Evolutionary conservation across 257 asterid genomes (phyloP).

Genomic region (Solanum sparsipilum): DNA sequence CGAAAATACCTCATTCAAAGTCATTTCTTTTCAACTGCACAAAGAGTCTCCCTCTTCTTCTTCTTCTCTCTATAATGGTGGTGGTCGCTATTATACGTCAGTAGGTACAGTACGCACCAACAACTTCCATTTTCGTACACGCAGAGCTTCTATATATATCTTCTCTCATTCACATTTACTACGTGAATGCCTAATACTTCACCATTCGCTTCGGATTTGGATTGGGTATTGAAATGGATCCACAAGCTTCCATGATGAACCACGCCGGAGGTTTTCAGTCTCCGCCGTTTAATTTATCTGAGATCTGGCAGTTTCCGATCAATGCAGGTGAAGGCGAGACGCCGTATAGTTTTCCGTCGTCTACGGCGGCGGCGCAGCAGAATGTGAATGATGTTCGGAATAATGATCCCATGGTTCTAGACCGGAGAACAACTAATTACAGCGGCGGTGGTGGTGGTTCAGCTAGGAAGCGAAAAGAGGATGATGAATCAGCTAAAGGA

Average conservation of each 20-base stretch:
- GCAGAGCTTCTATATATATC: slow-evolving; percentile 2
- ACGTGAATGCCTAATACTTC: background rate
- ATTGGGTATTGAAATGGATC: slow-evolving; percentile 29
- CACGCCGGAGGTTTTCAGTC: slow-evolving; percentile 9
- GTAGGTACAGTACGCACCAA: slow-evolving; percentile 31
- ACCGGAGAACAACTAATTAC: slow-evolving; percentile 27
- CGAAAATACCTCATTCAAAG: slow-evolving; percentile 46
- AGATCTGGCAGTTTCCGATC: slow-evolving; percentile 57
- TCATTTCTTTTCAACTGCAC: slow-evolving; percentile 40
- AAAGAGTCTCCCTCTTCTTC: slow-evolving; percentile 15
- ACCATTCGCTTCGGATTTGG: slow-evolving; percentile 11
- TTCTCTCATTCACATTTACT: background rate
- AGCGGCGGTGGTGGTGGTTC: slow-evolving; percentile 1
- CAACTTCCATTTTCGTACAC: slow-evolving; percentile 22
- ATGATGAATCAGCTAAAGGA: slow-evolving; percentile 25
- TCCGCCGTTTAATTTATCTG: slow-evolving; percentile 13
- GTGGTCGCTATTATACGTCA: slow-evolving; percentile 33
- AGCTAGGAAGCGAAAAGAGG: slow-evolving; percentile 43
- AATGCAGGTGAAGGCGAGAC: slow-evolving; percentile 19
- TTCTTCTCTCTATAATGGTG: slow-evolving; percentile 12
- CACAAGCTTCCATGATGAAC: slow-evolving; percentile 35
- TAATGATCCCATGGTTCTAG: slow-evolving; percentile 33
- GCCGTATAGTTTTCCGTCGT: slow-evolving; percentile 19
- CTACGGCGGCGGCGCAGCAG: background rate
- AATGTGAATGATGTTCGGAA: background rate